Conservation (phyloP, 2,329 filamentous ascomycete species). For the Monosporascus sp. region DNA sequence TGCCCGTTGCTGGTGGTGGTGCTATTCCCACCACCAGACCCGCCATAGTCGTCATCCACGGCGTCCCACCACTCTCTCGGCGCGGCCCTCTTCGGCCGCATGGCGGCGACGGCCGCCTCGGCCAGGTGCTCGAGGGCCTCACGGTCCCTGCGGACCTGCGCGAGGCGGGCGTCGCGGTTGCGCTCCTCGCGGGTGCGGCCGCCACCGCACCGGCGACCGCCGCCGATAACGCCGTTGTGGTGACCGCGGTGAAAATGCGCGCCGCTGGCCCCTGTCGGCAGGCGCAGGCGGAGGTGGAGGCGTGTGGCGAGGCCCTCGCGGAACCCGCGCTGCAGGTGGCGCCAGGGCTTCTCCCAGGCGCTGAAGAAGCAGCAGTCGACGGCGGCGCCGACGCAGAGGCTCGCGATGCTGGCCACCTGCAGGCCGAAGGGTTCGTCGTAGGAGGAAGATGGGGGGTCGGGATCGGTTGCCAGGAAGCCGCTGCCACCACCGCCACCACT, state of each 20-base stretch:
- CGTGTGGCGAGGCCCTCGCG: constrained; percentile 23
- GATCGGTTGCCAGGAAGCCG: constrained; percentile 3
- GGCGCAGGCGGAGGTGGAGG: constrained; percentile 11
- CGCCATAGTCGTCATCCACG: constrained; percentile 16
- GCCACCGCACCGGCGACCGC: constrained; percentile 8
- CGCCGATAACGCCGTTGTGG: not conserved
- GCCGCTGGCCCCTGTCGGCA: not conserved
- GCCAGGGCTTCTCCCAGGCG: constrained; percentile 67
- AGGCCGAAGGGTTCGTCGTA: constrained; percentile 49
- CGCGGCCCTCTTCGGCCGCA: constrained; percentile 8
- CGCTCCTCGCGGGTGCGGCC: constrained; percentile 49
- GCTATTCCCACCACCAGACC: not conserved
- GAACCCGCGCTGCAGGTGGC: constrained; percentile 38
- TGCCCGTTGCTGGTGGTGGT: not conserved
- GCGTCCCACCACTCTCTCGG: constrained; percentile 36
- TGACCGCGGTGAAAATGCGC: not conserved
- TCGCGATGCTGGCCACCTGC: constrained; percentile 49
- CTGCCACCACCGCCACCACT: not conserved
- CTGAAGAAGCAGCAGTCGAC: constrained; percentile 66
- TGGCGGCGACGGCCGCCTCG: constrained; percentile 9
- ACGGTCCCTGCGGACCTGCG: constrained; percentile 41
- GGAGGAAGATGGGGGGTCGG: not conserved
- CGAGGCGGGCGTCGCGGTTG: constrained; percentile 43
- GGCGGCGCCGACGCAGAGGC: constrained; percentile 59
- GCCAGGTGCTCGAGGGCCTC: constrained; percentile 31